Base-by-base conservation (phyloP, 495 filamentous ascomycete genomes). In the Talaromyces trachyspermus region DNA sequence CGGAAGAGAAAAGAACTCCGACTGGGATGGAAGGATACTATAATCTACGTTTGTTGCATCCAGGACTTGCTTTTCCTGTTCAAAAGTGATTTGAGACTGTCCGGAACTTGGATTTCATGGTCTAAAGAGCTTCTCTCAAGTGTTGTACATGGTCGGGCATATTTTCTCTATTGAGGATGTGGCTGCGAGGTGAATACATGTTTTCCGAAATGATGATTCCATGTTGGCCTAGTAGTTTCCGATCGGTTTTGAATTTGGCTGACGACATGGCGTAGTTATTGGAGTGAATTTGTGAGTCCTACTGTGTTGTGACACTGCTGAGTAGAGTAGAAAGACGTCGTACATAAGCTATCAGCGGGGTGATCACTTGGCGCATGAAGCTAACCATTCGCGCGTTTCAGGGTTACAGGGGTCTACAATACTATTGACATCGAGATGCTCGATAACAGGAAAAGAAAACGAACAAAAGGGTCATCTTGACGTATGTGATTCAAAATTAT, bases 151-250 rank as follows among this genome's bases (percentile, higher is more conserved):
- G 12, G 6, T 30, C 41, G 29, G 41, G 41, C 2, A 43, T 14
- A 7, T 5, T 24, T 8, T 2, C 14, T 7, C 14, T 24, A 1
- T 26, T 29, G 7, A 12, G 9, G 6, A 12, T 37, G 2, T 15
- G 33, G n/a, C 12, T 43, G 23, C 15, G 22, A n/a, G 41, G 41
- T 15, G 41, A 43, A 17, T 43, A 43, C 24, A 43, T 24, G 12
- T 43, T 11, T 18, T 30, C 25, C 15, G 15, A 27, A 43, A 43
- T 11, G n/a, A 29, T 30, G 41, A 43, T 29, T 11, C 41, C 41
- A 43, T 30, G 24, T 17, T 43, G n/a, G 7, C 19, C 24, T 12
- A 43, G 41, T 1, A 43, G 5, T 15, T 17, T 27, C n/a, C 15
- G 23, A 43, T 26, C 12, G 0, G 19, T 17, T 17, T 6, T 2